A percentile compares a stretch with the other conserved stretches of the same genome.
phyloP scores from a whole-genome alignment of 1,139 yeast species.

The Debaryomyces robertsiae region DNA sequence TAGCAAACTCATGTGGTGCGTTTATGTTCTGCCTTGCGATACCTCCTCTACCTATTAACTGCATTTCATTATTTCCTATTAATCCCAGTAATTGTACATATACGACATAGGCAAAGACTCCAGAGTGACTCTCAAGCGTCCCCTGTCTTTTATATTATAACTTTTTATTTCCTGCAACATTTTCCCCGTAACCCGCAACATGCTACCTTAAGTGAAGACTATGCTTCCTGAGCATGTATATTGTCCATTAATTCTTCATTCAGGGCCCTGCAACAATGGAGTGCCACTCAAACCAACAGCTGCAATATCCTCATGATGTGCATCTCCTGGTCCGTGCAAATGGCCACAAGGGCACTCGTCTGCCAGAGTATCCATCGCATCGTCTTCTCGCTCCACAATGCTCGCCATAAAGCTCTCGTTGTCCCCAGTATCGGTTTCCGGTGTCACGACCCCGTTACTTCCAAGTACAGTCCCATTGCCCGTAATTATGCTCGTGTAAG shows the following conservation, averaged over 20 bases:
- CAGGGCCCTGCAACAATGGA: constrained; percentile 39
- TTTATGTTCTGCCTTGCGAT: too few relatives aligned
- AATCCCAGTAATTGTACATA: too few relatives aligned
- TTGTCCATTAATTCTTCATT: constrained; percentile 16
- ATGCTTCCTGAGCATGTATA: neutral
- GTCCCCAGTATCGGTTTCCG: neutral
- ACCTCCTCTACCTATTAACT: too few relatives aligned
- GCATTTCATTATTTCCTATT: too few relatives aligned
- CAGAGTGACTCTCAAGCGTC: too few relatives aligned
- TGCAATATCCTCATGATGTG: constrained; percentile 28
- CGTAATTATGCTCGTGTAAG: neutral
- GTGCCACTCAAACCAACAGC: constrained; percentile 34
- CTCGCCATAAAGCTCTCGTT: neutral
- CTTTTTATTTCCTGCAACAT: neutral
- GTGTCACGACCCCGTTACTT: constrained; percentile 11
- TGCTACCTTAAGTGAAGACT: neutral
- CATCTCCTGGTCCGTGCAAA: constrained; percentile 41
- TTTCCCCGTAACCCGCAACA: neutral
- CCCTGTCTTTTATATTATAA: too few relatives aligned
- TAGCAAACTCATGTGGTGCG: too few relatives aligned
- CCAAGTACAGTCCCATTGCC: constrained; percentile 9
- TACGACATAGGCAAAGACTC: too few relatives aligned
- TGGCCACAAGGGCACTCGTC: constrained; percentile 38
- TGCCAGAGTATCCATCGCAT: constrained; percentile 7
- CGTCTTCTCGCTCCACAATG: neutral